Percentiles rank a stretch among this genome's conserved stretches.
Conservation (phyloP, 2,329 filamentous ascomycete genomes). For the Colletotrichum noveboracense region DNA sequence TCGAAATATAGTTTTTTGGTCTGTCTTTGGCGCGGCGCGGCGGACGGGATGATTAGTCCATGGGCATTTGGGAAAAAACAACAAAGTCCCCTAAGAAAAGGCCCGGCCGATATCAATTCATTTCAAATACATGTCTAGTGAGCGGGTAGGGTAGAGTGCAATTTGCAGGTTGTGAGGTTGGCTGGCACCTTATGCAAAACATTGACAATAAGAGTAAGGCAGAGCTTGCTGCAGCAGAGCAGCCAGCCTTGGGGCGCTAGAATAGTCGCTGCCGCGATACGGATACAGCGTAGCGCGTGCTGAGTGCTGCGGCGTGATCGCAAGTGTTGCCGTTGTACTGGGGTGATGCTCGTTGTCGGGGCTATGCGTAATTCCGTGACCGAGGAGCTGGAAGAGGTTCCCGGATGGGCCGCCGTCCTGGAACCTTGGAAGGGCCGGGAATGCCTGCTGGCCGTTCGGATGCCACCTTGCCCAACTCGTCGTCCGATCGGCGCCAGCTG, state of each 20-base stretch:
- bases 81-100: not conserved
- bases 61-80: not conserved
- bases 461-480: constrained; percentile 13
- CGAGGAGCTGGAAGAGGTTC: constrained; percentile 1
- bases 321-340: not conserved
- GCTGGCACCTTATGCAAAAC: not conserved
- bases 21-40: not conserved
- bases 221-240: not conserved
- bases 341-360: constrained; percentile 16
- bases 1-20: not conserved
- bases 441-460: not conserved
- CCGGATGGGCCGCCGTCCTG: not conserved
- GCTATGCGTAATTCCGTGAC: constrained; percentile 7
- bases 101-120: not conserved
- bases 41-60: not conserved
- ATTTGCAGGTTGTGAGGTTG: not conserved
- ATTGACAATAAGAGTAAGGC: constrained; percentile 8
- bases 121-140: not conserved
- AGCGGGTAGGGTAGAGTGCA: not conserved
- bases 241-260: not conserved
- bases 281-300: not conserved
- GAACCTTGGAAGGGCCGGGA: not conserved
- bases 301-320: not conserved
- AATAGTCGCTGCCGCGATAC: not conserved
- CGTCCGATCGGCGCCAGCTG: constrained; percentile 13